Conservation (phyloP, 2,329 filamentous ascomycete species). For the Epichloe hybrida region DNA sequence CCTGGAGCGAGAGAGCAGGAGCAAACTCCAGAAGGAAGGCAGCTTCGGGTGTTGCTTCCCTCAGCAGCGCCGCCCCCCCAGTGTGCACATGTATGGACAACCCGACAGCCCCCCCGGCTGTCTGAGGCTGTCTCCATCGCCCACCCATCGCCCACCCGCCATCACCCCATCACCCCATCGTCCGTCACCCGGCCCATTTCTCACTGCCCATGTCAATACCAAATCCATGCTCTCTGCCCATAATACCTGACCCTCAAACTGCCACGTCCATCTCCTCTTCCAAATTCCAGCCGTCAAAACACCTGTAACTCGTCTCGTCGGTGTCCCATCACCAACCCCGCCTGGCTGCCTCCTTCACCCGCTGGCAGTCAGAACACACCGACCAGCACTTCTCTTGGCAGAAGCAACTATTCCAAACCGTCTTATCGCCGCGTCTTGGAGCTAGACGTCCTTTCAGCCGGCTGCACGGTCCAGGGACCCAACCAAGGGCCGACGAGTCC, state of each 20-base stretch:
- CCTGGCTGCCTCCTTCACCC: neutral
- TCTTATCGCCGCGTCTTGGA: neutral
- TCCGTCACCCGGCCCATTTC: constrained; percentile 2
- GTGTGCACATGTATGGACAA: neutral
- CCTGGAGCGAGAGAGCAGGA: neutral
- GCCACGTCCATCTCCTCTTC: neutral
- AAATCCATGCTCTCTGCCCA: neutral
- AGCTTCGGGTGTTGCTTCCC: neutral
- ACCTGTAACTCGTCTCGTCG: neutral
- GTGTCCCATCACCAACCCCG: neutral
- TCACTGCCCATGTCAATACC: constrained; percentile 1
- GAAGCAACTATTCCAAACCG: neutral
- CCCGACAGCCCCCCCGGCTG: neutral
- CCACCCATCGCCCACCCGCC: neutral
- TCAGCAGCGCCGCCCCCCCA: neutral
- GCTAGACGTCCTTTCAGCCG: neutral
- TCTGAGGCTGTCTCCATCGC: neutral
- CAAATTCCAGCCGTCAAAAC: constrained; percentile 1
- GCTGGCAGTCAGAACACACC: neutral
- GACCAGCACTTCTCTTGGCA: neutral
- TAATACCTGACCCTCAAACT: constrained; percentile 1
- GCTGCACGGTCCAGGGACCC: neutral
- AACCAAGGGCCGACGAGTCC: neutral
- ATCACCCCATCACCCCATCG: neutral
- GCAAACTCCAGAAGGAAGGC: neutral